These are phyloP conservation scores for Yamadazyma olivae DNA, from an alignment of 805 yeast genomes.

Conservation along the genomic window DNA sequence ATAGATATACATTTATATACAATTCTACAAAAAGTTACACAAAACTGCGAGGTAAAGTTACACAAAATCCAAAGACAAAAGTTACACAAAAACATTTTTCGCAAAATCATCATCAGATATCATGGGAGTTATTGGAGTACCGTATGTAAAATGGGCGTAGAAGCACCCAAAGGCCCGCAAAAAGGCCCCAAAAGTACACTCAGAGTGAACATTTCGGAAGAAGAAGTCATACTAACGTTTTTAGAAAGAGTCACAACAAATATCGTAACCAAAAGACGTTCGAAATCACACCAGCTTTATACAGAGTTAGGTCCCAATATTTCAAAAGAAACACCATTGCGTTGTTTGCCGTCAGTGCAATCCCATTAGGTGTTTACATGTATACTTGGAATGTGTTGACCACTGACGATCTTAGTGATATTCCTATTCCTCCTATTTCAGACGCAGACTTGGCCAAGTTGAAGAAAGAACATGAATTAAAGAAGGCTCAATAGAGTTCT, in stretches of 20 bases:
- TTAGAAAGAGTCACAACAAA: constrained; percentile 41
- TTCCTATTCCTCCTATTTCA: constrained; percentile 90
- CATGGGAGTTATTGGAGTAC: constrained; percentile 10
- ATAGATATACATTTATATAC: background rate
- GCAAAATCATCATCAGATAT: background rate
- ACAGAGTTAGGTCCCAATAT: constrained; percentile 85
- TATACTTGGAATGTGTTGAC: constrained; percentile 63
- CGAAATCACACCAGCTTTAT: constrained; percentile 91
- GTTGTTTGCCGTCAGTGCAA: constrained; percentile 54
- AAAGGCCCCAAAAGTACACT: too few relatives aligned
- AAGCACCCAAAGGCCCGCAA: too few relatives aligned
- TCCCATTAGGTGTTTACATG: constrained; percentile 66
- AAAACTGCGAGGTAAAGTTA: too few relatives aligned
- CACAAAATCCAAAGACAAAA: too few relatives aligned
- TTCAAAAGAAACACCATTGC: constrained; percentile 72
- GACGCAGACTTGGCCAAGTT: constrained; percentile 72
- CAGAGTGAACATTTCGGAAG: too few relatives aligned
- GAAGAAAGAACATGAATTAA: constrained; percentile 66
- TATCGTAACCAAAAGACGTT: constrained; percentile 63
- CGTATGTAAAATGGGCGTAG: constrained; percentile 7
- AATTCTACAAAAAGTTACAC: background rate
- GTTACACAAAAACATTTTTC: background rate
- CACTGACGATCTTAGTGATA: constrained; percentile 82
- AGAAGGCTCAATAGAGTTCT: constrained; percentile 15
- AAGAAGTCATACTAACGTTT: background rate